Conservation (phyloP, 23 red algal species). For the Pyropia haitanensis region DNA sequence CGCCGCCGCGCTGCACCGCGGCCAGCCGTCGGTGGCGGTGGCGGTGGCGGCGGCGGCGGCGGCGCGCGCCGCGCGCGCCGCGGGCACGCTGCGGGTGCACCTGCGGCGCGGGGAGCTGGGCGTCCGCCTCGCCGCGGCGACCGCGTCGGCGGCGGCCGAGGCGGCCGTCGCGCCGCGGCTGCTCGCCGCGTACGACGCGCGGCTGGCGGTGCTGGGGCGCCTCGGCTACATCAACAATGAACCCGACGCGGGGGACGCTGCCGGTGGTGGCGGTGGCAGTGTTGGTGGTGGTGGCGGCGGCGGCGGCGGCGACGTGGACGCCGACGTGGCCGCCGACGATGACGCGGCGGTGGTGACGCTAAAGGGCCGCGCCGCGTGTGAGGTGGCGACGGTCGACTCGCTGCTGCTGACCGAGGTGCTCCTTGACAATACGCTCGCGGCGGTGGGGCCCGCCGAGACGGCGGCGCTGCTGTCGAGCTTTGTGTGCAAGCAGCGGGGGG, state of each 20-base stretch:
- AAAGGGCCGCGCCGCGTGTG: slow-evolving; percentile 80
- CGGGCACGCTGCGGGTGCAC: no score
- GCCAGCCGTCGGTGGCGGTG: no score
- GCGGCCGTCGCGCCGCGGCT: slow-evolving; percentile 2
- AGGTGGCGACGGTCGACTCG: slow-evolving; percentile 65
- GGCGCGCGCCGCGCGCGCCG: no score
- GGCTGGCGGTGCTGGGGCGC: slow-evolving; percentile 40
- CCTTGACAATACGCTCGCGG: slow-evolving; percentile 46
- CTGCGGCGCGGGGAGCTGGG: no score
- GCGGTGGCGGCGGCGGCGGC: no score
- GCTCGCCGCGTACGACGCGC: slow-evolving; percentile 42
- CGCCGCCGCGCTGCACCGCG: no score
- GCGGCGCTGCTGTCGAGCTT: slow-evolving; percentile 53
- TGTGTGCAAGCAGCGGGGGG: slow-evolving; percentile 39
- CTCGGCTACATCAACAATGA: slow-evolving; percentile 20
- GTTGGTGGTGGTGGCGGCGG: no score
- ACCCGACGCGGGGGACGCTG: no score
- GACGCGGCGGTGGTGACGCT: slow-evolving; percentile 32
- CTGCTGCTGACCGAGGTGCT: slow-evolving; percentile 59
- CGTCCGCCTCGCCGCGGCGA: no score
- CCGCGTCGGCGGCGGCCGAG: no score
- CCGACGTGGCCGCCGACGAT: neutral
- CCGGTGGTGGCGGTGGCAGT: no score
- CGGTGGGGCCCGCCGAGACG: slow-evolving; percentile 16
- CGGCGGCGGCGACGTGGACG: no score